Base-by-base conservation (phyloP, 352 stramenopile genomes). In the Pythium coloratum region DNA sequence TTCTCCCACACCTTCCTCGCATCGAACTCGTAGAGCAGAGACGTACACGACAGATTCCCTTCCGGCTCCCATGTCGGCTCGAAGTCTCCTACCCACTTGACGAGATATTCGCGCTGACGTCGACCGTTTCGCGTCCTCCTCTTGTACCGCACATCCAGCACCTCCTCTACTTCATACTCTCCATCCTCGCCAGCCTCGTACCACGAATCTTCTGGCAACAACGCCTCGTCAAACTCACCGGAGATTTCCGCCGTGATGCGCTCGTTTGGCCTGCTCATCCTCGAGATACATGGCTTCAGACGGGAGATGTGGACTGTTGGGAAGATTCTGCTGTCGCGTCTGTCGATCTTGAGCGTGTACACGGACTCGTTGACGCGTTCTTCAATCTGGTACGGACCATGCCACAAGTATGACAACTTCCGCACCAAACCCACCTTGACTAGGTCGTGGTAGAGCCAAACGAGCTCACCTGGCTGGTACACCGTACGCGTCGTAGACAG, bases 31-130 rank as follows among this genome's bases (percentile, higher is more conserved):
- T 61, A 66, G 2, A 66, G 24, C 18, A 70, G 44, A 36, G 64
- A 56, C 4, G n/a, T 59, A 38, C 63, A 64, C 26, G 63, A 49
- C 1, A 77, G 33, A 62, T 77, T 69, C 1, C 55, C 53, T 33
- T 72, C 62, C 4, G 36, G 49, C n/a, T 70, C 67, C 64, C 70
- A 76, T 0, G 64, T 71, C 0, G 64, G 51, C 42, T 75, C 53
- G 1, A 75, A 38, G 9, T 62, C 53, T 4, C 54, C 62, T 2
- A 59, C 14, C 67, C 70, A 77, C 24, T 74, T 73, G 0, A 80
- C 33, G 8, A 71, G 61, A 50, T 77, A 80, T 56, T 73, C 69
- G 6, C 56, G 61, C 20, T 72, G 69, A 2, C 32, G 49, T 10
- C 57, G 26, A 8, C 66, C 70, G 33, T 72, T 72, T 16, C 49